Evolutionary conservation across 2,329 filamentous ascomycete genomes (phyloP), one percentile per base, ranked within the genome.

Genomic region (Lasiodiplodia sp.): DNA sequence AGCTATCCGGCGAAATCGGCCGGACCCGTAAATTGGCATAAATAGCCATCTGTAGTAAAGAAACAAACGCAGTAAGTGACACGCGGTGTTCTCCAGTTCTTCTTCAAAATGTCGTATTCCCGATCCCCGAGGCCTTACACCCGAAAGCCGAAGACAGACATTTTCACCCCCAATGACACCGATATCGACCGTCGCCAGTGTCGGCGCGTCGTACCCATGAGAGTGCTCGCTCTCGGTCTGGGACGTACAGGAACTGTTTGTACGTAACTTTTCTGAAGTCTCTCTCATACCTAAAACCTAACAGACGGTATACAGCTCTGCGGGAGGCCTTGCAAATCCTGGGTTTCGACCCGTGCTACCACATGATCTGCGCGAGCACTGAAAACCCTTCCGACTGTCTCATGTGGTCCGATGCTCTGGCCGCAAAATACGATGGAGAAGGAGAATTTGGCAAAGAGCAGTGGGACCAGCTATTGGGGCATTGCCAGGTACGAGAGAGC

Each of bases 341-440:
- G 51, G 90, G 90, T 70, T 91, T 89, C 77, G 82, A 86, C 73
- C 88, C 91, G 78, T 90, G 87, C 70, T 92, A 92, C 83, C 90
- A 92, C 82, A 91, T 91, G 88, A 89, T 91, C 87, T 89, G 85
- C 73, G 87, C 87, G 72, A 88, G 86, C 69, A 87, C 90, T 70
- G 89, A 91, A 80, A 91, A 90, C 79, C 87, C 87, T 7, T 87
- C 86, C 23, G 90, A 91, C 75, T 87, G 87, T 68, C 82, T 90
- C 52, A 87, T 91, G 82, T 92, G 90, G 90, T 87, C 88, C 79
- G 88, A 92, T 71, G 90, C 90, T 31, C 84, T 92, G 67, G 81
- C 82, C 18, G 88, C 88, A 71, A 88, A 88, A 74, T 88, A 84
- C 79, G 85, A 90, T 72, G 86, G 86, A 37, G 81, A 87, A 63